These are phyloP conservation scores for Raddia distichophylla DNA, from an alignment of 176 grass and related monocot genomes.

Conservation along the genomic window DNA sequence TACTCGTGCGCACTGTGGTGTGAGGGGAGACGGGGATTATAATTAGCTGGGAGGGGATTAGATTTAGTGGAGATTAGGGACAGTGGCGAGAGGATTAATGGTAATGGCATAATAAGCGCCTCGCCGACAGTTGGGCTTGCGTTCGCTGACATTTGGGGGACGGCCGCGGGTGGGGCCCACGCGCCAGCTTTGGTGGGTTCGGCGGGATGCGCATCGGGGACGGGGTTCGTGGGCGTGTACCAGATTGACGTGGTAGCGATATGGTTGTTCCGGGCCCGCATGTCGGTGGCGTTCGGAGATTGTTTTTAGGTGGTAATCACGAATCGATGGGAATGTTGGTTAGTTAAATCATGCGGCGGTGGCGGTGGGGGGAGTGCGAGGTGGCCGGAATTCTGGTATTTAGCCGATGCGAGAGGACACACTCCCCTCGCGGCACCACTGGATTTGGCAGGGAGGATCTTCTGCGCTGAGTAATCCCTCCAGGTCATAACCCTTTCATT, in stretches of 20 bases:
- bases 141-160: neutral
- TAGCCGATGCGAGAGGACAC: too few relatives aligned
- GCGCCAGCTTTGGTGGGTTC: rapidly evolving
- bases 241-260: neutral
- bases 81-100: neutral
- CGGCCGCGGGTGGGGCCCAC: too few relatives aligned
- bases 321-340: neutral
- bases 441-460: too few relatives aligned
- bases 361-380: slow-evolving; percentile 23
- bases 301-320: slow-evolving; percentile 35
- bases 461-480: too few relatives aligned
- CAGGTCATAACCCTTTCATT: too few relatives aligned
- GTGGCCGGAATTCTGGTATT: slow-evolving; percentile 45
- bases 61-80: neutral
- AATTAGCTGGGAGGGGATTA: neutral
- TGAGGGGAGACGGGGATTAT: neutral
- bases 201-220: too few relatives aligned
- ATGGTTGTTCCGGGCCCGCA: rapidly evolving
- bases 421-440: too few relatives aligned
- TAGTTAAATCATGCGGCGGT: neutral
- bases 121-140: neutral
- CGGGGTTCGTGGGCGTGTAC: slow-evolving; percentile 35
- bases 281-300: neutral
- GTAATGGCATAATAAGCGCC: neutral
- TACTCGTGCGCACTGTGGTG: neutral